Conservation (phyloP, 768 basidiomycete species). For the Rickenella mellea region DNA sequence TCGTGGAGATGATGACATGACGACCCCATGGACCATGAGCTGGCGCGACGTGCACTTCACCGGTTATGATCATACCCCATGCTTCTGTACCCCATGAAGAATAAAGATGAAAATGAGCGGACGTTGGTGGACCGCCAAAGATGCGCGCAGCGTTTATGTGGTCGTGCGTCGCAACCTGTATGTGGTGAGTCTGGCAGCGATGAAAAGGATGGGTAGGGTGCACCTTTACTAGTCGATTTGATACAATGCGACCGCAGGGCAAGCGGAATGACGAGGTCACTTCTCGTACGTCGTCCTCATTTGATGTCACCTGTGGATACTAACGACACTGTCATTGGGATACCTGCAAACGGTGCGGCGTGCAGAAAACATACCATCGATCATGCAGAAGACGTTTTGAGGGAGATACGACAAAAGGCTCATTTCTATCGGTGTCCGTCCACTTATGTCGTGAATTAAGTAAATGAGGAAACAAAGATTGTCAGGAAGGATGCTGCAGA, state of each 20-base stretch:
- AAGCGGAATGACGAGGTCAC: conserved; percentile 18
- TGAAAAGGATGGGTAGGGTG: neutral
- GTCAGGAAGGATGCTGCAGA: no score
- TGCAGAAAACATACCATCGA: no score
- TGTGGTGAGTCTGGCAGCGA: neutral
- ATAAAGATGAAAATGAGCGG: conserved; percentile 56
- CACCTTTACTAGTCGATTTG: conserved; percentile 41
- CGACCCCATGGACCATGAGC: conserved; percentile 63
- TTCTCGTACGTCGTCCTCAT: neutral
- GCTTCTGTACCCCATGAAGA: conserved; percentile 59
- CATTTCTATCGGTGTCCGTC: no score
- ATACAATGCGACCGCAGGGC: conserved; percentile 23
- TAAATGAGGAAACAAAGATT: no score
- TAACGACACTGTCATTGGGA: no score
- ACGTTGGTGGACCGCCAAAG: conserved; percentile 65
- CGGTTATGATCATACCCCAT: conserved; percentile 88
- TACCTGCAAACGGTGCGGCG: no score
- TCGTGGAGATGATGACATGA: conserved; percentile 52
- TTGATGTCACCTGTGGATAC: no score
- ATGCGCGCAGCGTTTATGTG: conserved; percentile 59
- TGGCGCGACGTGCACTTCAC: conserved; percentile 64
- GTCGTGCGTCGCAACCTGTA: conserved; percentile 89
- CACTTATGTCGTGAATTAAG: no score
- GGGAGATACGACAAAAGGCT: no score
- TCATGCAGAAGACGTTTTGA: no score